phyloP scores from a whole-genome alignment of 2,329 filamentous ascomycete species.

The Fusarium tanahbumbuense region DNA sequence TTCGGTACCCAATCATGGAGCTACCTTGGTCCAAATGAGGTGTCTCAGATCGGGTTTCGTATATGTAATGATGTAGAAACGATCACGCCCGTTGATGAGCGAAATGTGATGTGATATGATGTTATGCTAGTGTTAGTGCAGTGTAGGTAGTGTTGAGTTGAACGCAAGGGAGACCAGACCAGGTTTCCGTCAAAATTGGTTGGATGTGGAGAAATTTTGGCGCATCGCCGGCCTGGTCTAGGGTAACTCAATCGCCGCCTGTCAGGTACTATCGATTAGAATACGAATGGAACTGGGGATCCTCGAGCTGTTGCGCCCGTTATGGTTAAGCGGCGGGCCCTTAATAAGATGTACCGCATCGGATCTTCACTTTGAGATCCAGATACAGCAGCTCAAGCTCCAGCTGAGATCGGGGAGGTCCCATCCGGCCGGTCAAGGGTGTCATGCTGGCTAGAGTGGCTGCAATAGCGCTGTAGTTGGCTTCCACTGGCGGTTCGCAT shows the following conservation, averaged over 20 bases:
- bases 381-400: constrained; percentile 7
- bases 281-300: constrained; percentile 2
- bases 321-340: constrained; percentile 33
- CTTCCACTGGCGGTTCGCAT: neutral
- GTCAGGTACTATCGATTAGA: constrained; percentile 22
- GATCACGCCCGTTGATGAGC: constrained; percentile 14
- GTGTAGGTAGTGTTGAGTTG: constrained; percentile 21
- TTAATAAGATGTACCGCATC: constrained; percentile 32
- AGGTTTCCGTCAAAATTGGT: constrained; percentile 22
- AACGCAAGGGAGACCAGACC: constrained; percentile 32
- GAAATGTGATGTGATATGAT: constrained; percentile 18
- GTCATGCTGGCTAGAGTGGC: constrained; percentile 29
- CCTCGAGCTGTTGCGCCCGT: constrained; percentile 3
- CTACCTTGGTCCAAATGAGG: neutral
- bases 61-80: constrained; percentile 5
- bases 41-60: constrained; percentile 2
- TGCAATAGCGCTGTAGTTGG: constrained; percentile 18
- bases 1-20: constrained; percentile 6
- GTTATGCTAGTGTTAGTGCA: constrained; percentile 9
- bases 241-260: constrained; percentile 28
- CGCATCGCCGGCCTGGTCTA: constrained; percentile 19
- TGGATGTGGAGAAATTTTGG: constrained; percentile 29
- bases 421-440: constrained; percentile 2
- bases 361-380: constrained; percentile 24
- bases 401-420: constrained; percentile 27